These are phyloP conservation scores for Taiwanofungus camphoratus DNA, from an alignment of 1,284 basidiomycete genomes.

Conservation along the genomic window DNA sequence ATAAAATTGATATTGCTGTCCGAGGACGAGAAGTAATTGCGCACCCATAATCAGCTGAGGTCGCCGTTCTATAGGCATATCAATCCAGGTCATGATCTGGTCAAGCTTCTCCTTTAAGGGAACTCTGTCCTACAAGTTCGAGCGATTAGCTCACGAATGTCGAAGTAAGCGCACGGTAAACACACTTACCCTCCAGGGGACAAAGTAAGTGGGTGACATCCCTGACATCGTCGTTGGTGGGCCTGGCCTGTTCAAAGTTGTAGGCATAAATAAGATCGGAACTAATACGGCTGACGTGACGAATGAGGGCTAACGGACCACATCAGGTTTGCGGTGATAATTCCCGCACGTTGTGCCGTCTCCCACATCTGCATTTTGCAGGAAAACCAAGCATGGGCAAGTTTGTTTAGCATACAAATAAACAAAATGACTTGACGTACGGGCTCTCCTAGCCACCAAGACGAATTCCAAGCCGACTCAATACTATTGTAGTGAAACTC, in stretches of 20 bases:
- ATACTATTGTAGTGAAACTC: conserved; percentile 70
- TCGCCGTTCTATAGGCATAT: conserved; percentile 59
- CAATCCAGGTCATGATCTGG: conserved; percentile 74
- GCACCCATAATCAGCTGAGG: conserved; percentile 77
- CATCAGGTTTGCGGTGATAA: conserved; percentile 85
- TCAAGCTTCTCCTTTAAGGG: conserved; percentile 64
- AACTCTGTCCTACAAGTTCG: conserved; percentile 45
- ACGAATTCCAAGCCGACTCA: conserved; percentile 55
- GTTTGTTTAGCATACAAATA: too few relatives aligned
- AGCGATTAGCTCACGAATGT: neutral
- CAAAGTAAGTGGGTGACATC: conserved; percentile 63
- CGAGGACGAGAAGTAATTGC: conserved; percentile 14
- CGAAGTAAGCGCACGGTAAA: neutral
- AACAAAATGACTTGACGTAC: conserved; percentile 42
- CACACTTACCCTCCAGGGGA: conserved; percentile 62
- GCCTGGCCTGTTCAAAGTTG: conserved; percentile 61
- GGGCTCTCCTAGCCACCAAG: conserved; percentile 88
- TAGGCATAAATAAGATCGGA: neutral
- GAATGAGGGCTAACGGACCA: conserved; percentile 48
- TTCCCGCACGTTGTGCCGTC: conserved; percentile 66
- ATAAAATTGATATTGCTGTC: neutral
- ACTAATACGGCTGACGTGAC: neutral
- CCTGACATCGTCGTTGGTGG: conserved; percentile 68
- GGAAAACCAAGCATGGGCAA: neutral
- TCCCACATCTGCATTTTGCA: conserved; percentile 72